Percentiles rank a stretch among this genome's conserved stretches.
Conservation (phyloP, 2,329 filamentous ascomycete genomes). For the Ophiostoma fasciatum region DNA sequence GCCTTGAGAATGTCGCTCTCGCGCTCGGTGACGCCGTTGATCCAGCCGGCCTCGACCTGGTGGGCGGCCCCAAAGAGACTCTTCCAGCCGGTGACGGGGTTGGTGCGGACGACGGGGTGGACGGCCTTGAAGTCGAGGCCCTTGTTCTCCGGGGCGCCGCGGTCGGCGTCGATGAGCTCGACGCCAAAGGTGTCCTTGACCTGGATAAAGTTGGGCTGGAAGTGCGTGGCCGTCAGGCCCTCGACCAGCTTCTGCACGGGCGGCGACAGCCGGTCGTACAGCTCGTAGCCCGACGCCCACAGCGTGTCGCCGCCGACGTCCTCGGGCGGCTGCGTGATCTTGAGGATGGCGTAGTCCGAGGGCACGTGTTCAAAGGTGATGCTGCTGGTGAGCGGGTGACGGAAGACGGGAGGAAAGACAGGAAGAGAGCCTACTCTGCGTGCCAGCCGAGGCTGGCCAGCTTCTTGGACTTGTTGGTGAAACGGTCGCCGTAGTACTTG, state of each 20-base stretch:
- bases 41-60: slow-evolving; percentile 26
- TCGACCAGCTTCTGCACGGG: slow-evolving; percentile 19
- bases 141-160: slow-evolving; percentile 15
- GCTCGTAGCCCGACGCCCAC: slow-evolving; percentile 53
- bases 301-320: slow-evolving; percentile 41
- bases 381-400: too few species aligned
- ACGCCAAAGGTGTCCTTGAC: slow-evolving; percentile 22
- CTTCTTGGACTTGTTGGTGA: slow-evolving; percentile 15
- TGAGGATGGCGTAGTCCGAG: slow-evolving; percentile 30
- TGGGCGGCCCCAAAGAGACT: slow-evolving; percentile 36
- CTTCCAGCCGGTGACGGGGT: slow-evolving; percentile 45
- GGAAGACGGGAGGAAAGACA: background rate
- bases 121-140: slow-evolving; percentile 16
- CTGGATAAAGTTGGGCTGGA: slow-evolving; percentile 18
- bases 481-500: slow-evolving; percentile 23
- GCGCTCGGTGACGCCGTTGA: slow-evolving; percentile 20
- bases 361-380: slow-evolving; percentile 33
- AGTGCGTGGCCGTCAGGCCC: slow-evolving; percentile 16
- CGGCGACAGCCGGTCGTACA: slow-evolving; percentile 47
- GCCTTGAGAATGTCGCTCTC: slow-evolving; percentile 17
- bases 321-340: slow-evolving; percentile 25
- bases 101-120: slow-evolving; percentile 37
- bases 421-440: slow-evolving; percentile 21
- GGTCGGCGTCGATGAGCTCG: slow-evolving; percentile 16
- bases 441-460: slow-evolving; percentile 27